phyloP scores from a whole-genome alignment of 805 yeast genomes.

The Starmerella apicola region DNA sequence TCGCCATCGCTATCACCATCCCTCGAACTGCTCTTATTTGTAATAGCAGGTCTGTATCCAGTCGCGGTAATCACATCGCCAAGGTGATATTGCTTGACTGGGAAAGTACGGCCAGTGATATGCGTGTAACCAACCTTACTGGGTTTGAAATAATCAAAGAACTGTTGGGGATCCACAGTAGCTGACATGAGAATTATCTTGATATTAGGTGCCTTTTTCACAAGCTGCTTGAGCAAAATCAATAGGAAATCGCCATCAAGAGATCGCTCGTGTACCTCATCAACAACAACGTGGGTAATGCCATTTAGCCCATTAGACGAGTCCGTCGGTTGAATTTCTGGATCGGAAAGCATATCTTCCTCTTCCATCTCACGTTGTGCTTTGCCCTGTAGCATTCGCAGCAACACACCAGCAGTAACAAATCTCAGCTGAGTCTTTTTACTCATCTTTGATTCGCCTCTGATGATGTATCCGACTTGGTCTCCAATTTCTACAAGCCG shows the following conservation, averaged over 20 bases:
- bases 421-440: conserved; percentile 61
- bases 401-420: conserved; percentile 83
- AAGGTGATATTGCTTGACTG: conserved; percentile 65
- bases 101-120: conserved; percentile 88
- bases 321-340: too few relatives aligned
- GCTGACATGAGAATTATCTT: conserved; percentile 86
- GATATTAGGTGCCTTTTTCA: conserved; percentile 36
- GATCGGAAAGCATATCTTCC: neutral
- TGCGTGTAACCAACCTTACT: conserved; percentile 48
- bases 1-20: conserved; percentile 18
- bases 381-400: conserved; percentile 64
- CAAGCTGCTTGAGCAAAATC: conserved; percentile 56
- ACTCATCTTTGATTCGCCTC: conserved; percentile 66
- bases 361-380: conserved; percentile 27
- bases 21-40: neutral
- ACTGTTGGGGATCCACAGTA: conserved; percentile 63
- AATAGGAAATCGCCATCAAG: conserved; percentile 78
- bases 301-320: conserved; percentile 6
- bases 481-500: conserved; percentile 50
- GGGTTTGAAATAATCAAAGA: conserved; percentile 51
- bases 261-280: conserved; percentile 95
- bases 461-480: conserved; percentile 78
- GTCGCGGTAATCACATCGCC: conserved; percentile 50
- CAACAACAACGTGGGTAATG: conserved; percentile 64
- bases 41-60: conserved; percentile 33